Evolutionary conservation across 495 filamentous ascomycete species (phyloP).

Genomic region (Pseudevernia furfuracea): DNA sequence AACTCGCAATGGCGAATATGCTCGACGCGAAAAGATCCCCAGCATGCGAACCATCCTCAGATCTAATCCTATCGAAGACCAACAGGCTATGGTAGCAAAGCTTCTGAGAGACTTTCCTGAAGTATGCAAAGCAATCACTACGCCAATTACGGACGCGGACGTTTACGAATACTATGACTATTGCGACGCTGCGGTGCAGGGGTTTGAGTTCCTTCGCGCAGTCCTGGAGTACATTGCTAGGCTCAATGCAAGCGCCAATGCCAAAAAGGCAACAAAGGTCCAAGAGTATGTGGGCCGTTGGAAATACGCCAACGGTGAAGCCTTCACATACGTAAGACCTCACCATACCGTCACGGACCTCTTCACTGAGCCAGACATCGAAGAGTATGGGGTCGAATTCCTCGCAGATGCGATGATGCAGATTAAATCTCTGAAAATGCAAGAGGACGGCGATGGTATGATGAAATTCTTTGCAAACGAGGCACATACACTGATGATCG

Average conservation of each 20-base stretch:
- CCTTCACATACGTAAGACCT: conserved; percentile 10
- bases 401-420: conserved; percentile 17
- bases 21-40: conserved; percentile 22
- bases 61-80: conserved; percentile 29
- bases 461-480: neutral
- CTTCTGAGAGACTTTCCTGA: conserved; percentile 30
- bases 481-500: neutral
- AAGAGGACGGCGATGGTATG: neutral
- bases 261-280: conserved; percentile 12
- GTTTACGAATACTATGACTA: conserved; percentile 48
- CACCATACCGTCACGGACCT: conserved; percentile 18
- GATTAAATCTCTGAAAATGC: conserved; percentile 6
- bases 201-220: conserved; percentile 38
- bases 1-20: conserved; percentile 22
- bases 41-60: conserved; percentile 27
- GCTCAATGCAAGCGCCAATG: conserved; percentile 6
- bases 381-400: conserved; percentile 23
- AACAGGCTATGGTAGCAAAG: conserved; percentile 22
- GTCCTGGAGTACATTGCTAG: conserved; percentile 22
- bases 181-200: conserved; percentile 40
- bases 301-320: conserved; percentile 3
- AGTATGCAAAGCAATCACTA: conserved; percentile 29
- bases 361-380: conserved; percentile 24
- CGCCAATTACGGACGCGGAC: conserved; percentile 26
- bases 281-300: conserved; percentile 1